These are phyloP conservation scores for Mycena floridula DNA, from an alignment of 768 basidiomycete species.

Conservation along the genomic window DNA sequence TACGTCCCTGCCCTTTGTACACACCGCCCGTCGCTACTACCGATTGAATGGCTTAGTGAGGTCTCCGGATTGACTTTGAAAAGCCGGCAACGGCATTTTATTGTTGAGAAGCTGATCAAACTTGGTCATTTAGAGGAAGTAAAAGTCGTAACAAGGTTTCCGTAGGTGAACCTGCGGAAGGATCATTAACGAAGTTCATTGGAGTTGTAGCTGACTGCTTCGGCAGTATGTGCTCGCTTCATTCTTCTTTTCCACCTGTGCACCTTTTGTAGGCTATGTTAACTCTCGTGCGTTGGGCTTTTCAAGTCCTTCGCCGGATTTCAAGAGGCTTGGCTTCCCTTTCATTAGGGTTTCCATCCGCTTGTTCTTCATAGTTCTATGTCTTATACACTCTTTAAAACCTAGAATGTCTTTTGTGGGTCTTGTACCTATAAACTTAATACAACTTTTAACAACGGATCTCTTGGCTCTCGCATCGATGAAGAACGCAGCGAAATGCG, in stretches of 20 bases:
- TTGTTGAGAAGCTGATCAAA: conserved; percentile 57
- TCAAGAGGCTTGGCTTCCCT: conserved; percentile 12
- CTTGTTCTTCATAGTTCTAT: conserved; percentile 13
- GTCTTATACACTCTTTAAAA: conserved; percentile 17
- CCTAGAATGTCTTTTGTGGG: conserved; percentile 22
- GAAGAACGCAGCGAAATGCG: conserved; percentile 78
- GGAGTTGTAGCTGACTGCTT: conserved; percentile 23
- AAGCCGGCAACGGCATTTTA: conserved; percentile 43
- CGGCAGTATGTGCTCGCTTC: conserved; percentile 30
- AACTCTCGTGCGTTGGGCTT: conserved; percentile 3
- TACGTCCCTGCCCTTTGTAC: conserved; percentile 90
- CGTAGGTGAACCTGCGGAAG: conserved; percentile 80
- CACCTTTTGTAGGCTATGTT: conserved; percentile 23
- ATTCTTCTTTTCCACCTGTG: no score
- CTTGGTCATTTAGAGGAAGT: conserved; percentile 83
- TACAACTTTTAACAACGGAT: conserved; percentile 58
- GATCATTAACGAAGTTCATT: conserved; percentile 52
- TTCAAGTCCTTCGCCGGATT: neutral
- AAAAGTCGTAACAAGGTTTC: conserved; percentile 81
- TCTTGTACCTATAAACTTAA: conserved; percentile 20
- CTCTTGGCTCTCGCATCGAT: conserved; percentile 77
- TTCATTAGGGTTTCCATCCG: neutral
- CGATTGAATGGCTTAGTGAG: conserved; percentile 90
- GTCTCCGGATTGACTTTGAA: conserved; percentile 72
- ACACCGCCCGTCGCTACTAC: conserved; percentile 89